Evolutionary conservation across 495 filamentous ascomycete species (phyloP).

Genomic region (Penicillium cataractarum): DNA sequence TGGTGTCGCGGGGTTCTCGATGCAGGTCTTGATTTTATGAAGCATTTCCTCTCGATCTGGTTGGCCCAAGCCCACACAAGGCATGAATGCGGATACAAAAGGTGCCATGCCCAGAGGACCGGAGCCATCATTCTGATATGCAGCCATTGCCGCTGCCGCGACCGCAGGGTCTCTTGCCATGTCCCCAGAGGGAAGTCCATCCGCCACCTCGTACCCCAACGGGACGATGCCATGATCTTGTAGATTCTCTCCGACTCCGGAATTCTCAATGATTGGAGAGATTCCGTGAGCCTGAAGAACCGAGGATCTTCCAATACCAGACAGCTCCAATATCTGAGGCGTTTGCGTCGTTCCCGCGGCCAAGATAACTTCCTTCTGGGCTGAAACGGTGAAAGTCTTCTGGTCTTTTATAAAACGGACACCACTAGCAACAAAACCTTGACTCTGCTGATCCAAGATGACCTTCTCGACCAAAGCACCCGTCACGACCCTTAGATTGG

Average conservation of each 20-base stretch:
- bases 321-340: slow-evolving; percentile 62
- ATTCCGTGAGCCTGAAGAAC: slow-evolving; percentile 15
- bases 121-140: slow-evolving; percentile 23
- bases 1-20: neutral
- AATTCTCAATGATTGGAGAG: slow-evolving; percentile 34
- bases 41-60: slow-evolving; percentile 6
- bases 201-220: slow-evolving; percentile 17
- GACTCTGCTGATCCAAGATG: slow-evolving; percentile 38
- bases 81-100: slow-evolving; percentile 25
- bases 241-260: slow-evolving; percentile 52
- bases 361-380: slow-evolving; percentile 59
- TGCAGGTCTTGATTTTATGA: neutral
- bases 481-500: slow-evolving; percentile 52
- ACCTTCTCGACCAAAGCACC: slow-evolving; percentile 50
- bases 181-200: slow-evolving; percentile 21
- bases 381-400: slow-evolving; percentile 38
- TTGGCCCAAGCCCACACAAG: slow-evolving; percentile 12
- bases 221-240: slow-evolving; percentile 46
- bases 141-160: slow-evolving; percentile 26
- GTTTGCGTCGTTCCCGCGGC: slow-evolving; percentile 61
- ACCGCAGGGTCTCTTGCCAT: slow-evolving; percentile 15
- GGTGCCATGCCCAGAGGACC: slow-evolving; percentile 25
- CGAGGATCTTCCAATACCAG: slow-evolving; percentile 55
- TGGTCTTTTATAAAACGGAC: slow-evolving; percentile 38
- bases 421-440: slow-evolving; percentile 26